Evolutionary conservation across 495 filamentous ascomycete species (phyloP).

Genomic region (Aspergillus indologenus): DNA sequence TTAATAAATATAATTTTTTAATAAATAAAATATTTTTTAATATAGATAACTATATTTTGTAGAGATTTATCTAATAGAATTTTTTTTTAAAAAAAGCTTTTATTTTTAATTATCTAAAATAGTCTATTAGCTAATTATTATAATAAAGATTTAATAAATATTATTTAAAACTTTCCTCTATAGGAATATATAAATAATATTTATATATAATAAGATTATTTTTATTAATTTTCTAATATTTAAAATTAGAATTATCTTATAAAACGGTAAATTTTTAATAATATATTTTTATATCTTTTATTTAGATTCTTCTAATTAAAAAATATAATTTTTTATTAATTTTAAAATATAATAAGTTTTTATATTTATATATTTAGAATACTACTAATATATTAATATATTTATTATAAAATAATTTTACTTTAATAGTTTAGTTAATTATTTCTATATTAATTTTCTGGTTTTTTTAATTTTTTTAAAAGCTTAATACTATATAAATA

Average conservation of each 20-base stretch:
- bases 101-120: not conserved
- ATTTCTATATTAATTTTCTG: not conserved
- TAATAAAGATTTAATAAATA: not conserved
- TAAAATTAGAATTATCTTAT: not conserved
- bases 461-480: not conserved
- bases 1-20: not conserved
- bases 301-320: not conserved
- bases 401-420: not conserved
- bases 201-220: not conserved
- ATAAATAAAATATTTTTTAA: not conserved
- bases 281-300: not conserved
- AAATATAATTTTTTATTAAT: constrained; percentile 2
- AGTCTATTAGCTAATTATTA: not conserved
- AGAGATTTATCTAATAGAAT: not conserved
- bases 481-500: not conserved
- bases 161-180: not conserved
- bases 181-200: not conserved
- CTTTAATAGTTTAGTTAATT: not conserved
- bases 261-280: not conserved
- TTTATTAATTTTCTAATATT: not conserved
- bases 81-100: not conserved
- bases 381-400: constrained; percentile 2
- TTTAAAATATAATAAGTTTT: not conserved
- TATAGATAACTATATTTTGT: not conserved
- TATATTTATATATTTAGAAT: constrained; percentile 2